Evolutionary conservation across 768 basidiomycete genomes (phyloP), one percentile per base, ranked within the genome.

Genomic region (Fomitopsis serialis): DNA sequence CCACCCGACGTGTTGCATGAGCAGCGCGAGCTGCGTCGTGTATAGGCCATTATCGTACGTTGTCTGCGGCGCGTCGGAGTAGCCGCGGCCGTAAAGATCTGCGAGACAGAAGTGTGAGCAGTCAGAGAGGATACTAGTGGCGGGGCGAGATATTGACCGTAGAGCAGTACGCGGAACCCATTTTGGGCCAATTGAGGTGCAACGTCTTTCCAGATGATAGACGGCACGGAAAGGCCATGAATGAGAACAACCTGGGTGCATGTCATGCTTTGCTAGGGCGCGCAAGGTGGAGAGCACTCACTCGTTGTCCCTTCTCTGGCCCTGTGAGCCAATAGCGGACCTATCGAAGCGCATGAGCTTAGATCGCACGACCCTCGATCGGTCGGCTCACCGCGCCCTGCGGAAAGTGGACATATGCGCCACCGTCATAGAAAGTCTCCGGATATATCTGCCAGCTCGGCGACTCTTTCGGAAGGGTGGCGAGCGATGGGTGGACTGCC

Each of bases 71-170:
- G 89, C 88, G 52, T 88, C 89, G 1, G 88, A 89, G 68, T 91
- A 92, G 4, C 89, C 89, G 36, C 89, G 78, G 12, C 89, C 90
- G 55, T 89, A 90, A 19, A 91, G 72, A 70, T 92, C 89, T 89
- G 32, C 4, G 32, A 15, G 27, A 48, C 29, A 11, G 23, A 17
- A n/a, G 10, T 43, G 40, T 34, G 37, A 15, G 21, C 23, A 49
- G 36, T 12, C 12, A 19, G 29, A 44, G 15, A 2, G 29, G 12
- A 13, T 9, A 10, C 45, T n/a, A n/a, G n/a, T n/a, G n/a, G n/a
- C n/a, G n/a, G n/a, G n/a, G n/a, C n/a, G n/a, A n/a, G n/a, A n/a
- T 19, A 49, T 54, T 12, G 40, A 87, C 88, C 88, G 58, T 89
- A 92, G 7, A 89, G 72, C 23, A 92, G 75, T 45, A 92, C 83